phyloP scores from a whole-genome alignment of 192 early-diverging fungal species.

The Backusella morwellensis region DNA sequence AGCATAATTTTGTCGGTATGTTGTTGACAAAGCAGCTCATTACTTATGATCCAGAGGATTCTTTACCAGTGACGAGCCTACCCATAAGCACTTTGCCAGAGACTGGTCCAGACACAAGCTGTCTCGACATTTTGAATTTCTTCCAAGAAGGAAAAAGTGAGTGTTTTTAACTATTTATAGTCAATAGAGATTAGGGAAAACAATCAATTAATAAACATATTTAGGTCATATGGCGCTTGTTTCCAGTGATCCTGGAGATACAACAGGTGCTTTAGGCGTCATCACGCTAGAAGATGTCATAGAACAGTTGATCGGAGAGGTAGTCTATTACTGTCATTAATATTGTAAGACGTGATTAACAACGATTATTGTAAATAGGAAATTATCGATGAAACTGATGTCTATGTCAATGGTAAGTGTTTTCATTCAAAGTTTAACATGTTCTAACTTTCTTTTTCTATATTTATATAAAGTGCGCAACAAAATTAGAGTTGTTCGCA shows the following conservation, averaged over 20 bases:
- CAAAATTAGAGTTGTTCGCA: conserved; percentile 56
- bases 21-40: conserved; percentile 74
- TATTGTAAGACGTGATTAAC: not conserved
- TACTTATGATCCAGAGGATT: conserved; percentile 68
- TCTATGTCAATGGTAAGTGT: conserved; percentile 18
- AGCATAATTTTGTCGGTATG: conserved; percentile 68
- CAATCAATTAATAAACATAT: not conserved
- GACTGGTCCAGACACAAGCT: conserved; percentile 48
- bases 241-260: conserved; percentile 38
- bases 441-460: not conserved
- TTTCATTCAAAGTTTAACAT: not conserved
- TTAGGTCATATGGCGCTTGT: conserved; percentile 71
- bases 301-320: conserved; percentile 71
- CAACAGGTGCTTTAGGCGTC: conserved; percentile 58
- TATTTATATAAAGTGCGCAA: conserved; percentile 39
- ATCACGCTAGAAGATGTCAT: conserved; percentile 81
- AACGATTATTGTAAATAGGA: not conserved
- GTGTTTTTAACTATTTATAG: not conserved
- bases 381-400: conserved; percentile 23
- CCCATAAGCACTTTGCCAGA: conserved; percentile 47
- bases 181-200: not conserved
- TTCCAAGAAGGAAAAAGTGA: conserved; percentile 77
- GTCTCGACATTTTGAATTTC: conserved; percentile 74
- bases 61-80: conserved; percentile 55
- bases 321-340: not conserved